Evolutionary conservation across 1,139 yeast genomes (phyloP).

Genomic region (Scheffersomyces segobiensis): DNA sequence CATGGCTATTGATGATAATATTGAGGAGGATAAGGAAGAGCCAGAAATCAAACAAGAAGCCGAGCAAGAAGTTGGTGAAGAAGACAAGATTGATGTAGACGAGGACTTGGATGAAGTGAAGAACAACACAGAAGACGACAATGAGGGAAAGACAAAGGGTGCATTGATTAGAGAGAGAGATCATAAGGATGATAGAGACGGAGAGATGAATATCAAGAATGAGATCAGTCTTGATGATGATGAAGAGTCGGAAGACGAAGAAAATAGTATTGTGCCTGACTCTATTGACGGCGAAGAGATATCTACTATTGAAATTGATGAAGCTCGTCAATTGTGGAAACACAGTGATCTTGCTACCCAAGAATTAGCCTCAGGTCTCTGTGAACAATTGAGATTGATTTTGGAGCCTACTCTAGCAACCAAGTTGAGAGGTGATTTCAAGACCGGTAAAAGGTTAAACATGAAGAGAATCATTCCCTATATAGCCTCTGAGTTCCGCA

Average conservation of each 20-base stretch:
- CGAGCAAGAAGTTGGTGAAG: conserved; percentile 20
- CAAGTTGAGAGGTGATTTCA: conserved; percentile 90
- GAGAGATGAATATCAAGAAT: conserved; percentile 18
- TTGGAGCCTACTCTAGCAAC: conserved; percentile 96
- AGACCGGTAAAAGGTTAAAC: conserved; percentile 94
- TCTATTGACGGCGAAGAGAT: conserved; percentile 14
- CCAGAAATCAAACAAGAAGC: conserved; percentile 23
- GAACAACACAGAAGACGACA: conserved; percentile 29
- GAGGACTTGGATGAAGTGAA: conserved; percentile 20
- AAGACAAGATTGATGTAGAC: conserved; percentile 19
- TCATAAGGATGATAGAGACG: conserved; percentile 26
- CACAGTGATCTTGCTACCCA: conserved; percentile 79
- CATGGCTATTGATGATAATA: conserved; percentile 80
- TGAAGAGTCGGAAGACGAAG: conserved; percentile 30
- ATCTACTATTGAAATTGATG: conserved; percentile 58
- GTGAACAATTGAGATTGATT: conserved; percentile 91
- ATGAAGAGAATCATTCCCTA: conserved; percentile 98
- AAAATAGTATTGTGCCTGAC: conserved; percentile 26
- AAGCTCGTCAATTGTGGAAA: conserved; percentile 79
- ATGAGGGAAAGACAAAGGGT: conserved; percentile 53
- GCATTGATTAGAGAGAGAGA: conserved; percentile 54
- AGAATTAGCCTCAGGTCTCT: conserved; percentile 81
- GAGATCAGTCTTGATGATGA: conserved; percentile 30
- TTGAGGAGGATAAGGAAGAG: conserved; percentile 20
- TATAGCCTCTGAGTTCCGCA: conserved; percentile 95